Base-by-base conservation (phyloP, 441 rosid genomes). In the Bruguiera hainesii region DNA sequence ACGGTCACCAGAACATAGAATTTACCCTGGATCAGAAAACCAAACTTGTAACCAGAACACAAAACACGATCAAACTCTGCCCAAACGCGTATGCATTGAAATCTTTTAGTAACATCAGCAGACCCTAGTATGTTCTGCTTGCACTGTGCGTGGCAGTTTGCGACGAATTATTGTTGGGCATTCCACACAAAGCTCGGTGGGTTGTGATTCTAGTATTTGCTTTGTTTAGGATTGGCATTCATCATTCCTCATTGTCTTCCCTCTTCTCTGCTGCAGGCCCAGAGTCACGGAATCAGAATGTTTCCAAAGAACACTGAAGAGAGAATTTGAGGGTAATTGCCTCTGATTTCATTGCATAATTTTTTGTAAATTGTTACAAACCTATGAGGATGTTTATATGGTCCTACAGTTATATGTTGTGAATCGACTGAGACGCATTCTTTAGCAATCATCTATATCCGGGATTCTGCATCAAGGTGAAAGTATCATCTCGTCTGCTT, bases 171-270 rank as follows among this genome's bases (percentile, higher is more conserved):
- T 63, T 86, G 13, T 61, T 86, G 80, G 95, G 96, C 62, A 82
- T 93, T 66, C 90, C 97, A 3, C 74, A 75, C 73, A 63, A 84
- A 73, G 87, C 91, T 69, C 86, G 97, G 93, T 78, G 83, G 84
- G 93, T 86, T 33, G 95, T 73, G 16, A 50, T 81, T 53, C 72
- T 84, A 71, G 90, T 77, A 20, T 67, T 33, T 89, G 67, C 63
- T 85, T 42, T 91, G 99, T 75, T 84, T 91, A 58, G 84, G 73
- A 50, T 66, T 69, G 48, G 87, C 97, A 2, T 71, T 89, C 70
- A 58, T 83, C 75, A 55, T 81, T 80, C 96, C 93, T 0, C 55
- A 64, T 29, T 85, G 83, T 78, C 91, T 94, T 66, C 85, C 90
- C 7, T 71, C 88, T 1, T 70, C 70, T 76, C 67, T 87, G 65